A percentile compares a stretch with the other conserved stretches of the same genome.
Evolutionary conservation across 2,329 filamentous ascomycete species (phyloP).

Genomic region (Aspergillus sp.): DNA sequence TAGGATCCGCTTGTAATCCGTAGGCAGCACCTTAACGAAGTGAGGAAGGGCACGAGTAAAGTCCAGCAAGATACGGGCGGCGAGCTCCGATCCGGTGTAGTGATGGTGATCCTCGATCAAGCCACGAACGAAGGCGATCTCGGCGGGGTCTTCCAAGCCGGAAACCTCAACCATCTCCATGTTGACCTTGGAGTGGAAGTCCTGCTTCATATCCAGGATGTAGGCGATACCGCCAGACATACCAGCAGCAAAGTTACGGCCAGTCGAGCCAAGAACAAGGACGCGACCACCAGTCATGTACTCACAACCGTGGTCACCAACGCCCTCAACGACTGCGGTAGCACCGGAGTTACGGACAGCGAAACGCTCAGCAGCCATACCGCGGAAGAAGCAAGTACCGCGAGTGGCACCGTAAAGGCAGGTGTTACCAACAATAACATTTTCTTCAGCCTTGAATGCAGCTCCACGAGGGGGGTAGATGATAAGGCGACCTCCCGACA

Average conservation of each 20-base stretch:
- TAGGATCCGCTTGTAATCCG: conserved; percentile 93
- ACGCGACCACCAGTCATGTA: conserved; percentile 98
- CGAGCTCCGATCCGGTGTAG: conserved; percentile 94
- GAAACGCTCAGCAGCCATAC: conserved; percentile 93
- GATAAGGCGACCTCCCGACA: conserved; percentile 90
- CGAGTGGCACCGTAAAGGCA: conserved; percentile 92
- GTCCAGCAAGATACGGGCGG: conserved; percentile 89
- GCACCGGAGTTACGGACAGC: conserved; percentile 95
- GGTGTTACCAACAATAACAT: conserved; percentile 88
- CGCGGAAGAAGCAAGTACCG: conserved; percentile 94
- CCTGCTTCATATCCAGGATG: conserved; percentile 82
- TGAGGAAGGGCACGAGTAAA: conserved; percentile 87
- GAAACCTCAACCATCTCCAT: conserved; percentile 95
- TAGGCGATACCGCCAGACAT: conserved; percentile 99
- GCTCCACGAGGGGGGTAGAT: conserved; percentile 88
- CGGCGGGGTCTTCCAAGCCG: conserved; percentile 76
- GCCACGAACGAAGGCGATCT: conserved; percentile 87
- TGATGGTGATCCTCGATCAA: conserved; percentile 96
- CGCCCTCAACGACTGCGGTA: conserved; percentile 92
- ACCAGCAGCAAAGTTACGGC: conserved; percentile 95
- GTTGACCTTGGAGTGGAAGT: conserved; percentile 93
- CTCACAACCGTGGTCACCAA: conserved; percentile 95
- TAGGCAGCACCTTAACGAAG: conserved; percentile 90
- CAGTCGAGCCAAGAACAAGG: conserved; percentile 81
- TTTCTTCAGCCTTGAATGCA: conserved; percentile 95